A percentile compares a stretch with the other conserved stretches of the same genome.
Conservation (phyloP, 2,329 filamentous ascomycete species). For the Colletotrichum karsti region DNA sequence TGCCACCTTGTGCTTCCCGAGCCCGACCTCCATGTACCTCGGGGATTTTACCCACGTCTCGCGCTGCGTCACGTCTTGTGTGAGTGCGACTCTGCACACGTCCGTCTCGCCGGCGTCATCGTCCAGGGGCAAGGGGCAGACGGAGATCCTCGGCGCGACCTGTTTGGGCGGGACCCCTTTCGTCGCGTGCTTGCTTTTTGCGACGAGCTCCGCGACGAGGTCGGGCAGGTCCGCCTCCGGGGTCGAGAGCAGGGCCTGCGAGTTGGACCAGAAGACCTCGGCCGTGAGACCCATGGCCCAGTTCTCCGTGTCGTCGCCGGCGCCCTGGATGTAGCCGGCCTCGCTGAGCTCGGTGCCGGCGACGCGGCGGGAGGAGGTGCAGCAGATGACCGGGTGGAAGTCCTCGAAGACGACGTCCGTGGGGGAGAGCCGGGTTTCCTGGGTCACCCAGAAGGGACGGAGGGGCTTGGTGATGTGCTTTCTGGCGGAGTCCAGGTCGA, state of each 20-base stretch:
- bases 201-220: conserved; percentile 56
- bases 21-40: conserved; percentile 63
- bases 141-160: conserved; percentile 47
- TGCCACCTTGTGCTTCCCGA: conserved; percentile 78
- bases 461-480: conserved; percentile 74
- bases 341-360: conserved; percentile 73
- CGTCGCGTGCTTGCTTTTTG: conserved; percentile 31
- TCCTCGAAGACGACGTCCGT: conserved; percentile 55
- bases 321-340: conserved; percentile 83
- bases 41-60: conserved; percentile 49
- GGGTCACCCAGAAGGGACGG: conserved; percentile 82
- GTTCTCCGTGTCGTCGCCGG: conserved; percentile 92
- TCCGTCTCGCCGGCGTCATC: conserved; percentile 1
- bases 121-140: conserved; percentile 42
- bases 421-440: conserved; percentile 62
- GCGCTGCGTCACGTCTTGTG: conserved; percentile 50
- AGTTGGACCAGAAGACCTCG: conserved; percentile 80
- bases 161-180: conserved; percentile 28
- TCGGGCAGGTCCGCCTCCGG: conserved; percentile 70
- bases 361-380: conserved; percentile 82
- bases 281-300: conserved; percentile 88
- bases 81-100: conserved; percentile 53
- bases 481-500: conserved; percentile 65
- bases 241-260: conserved; percentile 65
- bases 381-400: conserved; percentile 81